Base-by-base conservation (phyloP, 192 early-diverging fungal genomes). In the Pecoramyces ruminantium region DNA sequence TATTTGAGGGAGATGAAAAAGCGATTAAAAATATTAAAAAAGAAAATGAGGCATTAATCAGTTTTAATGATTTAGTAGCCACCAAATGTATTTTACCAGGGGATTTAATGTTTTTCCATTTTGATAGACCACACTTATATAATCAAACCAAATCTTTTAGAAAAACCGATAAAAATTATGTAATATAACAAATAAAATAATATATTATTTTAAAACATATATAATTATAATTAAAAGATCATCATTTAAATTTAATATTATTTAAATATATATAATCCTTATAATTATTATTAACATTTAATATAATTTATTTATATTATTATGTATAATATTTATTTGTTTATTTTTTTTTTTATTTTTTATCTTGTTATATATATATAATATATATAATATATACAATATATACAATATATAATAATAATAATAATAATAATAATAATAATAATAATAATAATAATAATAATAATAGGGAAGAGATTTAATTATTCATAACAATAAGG, bases 91-190 rank as follows among this genome's bases (percentile, higher is more conserved):
- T 67, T 9, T 67, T 67, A 27, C 28, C 51, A 83, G 83, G 81
- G 6, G 28, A 82, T 34, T 39, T 87, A 18, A 78, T 83, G 27
- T 90, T 87, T 78, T 85, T 89, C 58, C 85, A 88, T 79, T 89
- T 86, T 78, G 86, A 90, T 78, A 78, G 82, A 78, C 89, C 89
- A n/a, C 51, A 83, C 0, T 82, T 90, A 1, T 84, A 81, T 15
- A 77, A 82, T 17, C 85, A 88, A 28, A 84, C 84, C 1, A 80
- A 85, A 29, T 83, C 83, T 39, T 82, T 81, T 58, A 77, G 87
- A 27, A 38, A 78, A 39, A 78, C 79, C 9, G 83, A 82, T n/a
- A 30, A 82, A 15, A 82, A 83, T 28, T 88, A 88, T 82, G 87
- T 87, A 79, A 42, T 81, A 81, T 15, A 39, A 39, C 3, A 34